Base-by-base conservation (phyloP, 257 asterid species). In the Solanum gandarillasii region DNA sequence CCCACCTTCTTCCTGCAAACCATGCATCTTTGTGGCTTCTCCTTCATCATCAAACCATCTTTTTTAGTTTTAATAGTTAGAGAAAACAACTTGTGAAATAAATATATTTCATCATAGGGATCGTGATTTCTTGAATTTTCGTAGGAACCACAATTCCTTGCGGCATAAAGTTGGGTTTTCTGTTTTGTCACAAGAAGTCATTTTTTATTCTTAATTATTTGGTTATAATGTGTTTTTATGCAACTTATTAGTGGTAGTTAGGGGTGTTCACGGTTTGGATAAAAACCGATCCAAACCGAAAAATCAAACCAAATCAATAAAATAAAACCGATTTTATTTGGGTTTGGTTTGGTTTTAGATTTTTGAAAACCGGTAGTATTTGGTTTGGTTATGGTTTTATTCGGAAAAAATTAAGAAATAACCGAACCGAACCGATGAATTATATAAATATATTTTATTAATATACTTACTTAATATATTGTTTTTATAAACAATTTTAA, bases 1-100 rank as follows among this genome's bases (percentile, higher is more conserved):
- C 91, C 85, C 25, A 90, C 35, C 36, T 87, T 93, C 31, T 85
- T 92, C 6, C 36, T 89, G 81, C 95, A 93, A 76, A 12, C 9
- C 27, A 58, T 60, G 35, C 93, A 93, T 84, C 92, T 88, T 6
- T 67, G 84, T 6, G 48, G 12, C 48, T 41, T 41, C 14, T 5
- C 11, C 16, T 70, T 41, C 16, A 20, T n/a, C 36, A n/a, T 58
- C 35, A 14, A 32, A 72, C 32, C 25, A 72, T 72, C 43, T 72
- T 72, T 16, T 32, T 0, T 1, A 0, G 12, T 34, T 72, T 32
- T 32, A 72, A 32, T 72, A 8, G 43, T 32, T 8, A 74, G 34
- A 39, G 3, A 41, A 41, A 11, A 78, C 31, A 41, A 13, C 65
- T 41, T 13, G 16, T 41, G 36, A 1, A 32, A 39, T 7, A 78